Percentiles rank a stretch among this genome's conserved stretches.
phyloP scores from a whole-genome alignment of 2,329 filamentous ascomycete genomes.

The Emmonsiellopsis sp. region DNA sequence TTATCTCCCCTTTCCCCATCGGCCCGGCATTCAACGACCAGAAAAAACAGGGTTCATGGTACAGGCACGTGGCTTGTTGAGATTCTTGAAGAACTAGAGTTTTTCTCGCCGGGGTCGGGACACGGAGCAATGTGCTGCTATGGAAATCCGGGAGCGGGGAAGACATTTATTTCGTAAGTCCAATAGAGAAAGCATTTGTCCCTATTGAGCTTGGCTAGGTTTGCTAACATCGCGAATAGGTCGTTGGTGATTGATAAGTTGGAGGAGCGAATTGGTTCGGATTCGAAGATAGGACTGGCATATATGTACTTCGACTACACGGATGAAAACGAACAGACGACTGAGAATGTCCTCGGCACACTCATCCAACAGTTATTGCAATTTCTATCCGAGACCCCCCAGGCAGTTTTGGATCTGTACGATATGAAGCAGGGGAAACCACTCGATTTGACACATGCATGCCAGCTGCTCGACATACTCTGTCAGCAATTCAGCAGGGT shows the following conservation, averaged over 20 bases:
- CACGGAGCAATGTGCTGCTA: neutral
- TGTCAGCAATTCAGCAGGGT: constrained; percentile 4
- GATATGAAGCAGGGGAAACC: neutral
- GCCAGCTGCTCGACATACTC: neutral
- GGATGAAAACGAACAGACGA: constrained; percentile 9
- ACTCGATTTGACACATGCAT: neutral
- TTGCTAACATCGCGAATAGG: neutral
- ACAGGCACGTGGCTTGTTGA: neutral
- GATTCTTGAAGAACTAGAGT: neutral
- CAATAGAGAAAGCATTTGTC: neutral
- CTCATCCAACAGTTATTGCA: constrained; percentile 6
- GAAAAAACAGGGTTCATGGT: neutral
- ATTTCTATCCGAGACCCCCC: constrained; percentile 5
- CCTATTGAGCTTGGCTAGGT: too few relatives aligned
- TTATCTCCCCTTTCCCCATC: neutral
- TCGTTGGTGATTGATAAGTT: neutral
- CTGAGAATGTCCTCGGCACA: constrained; percentile 8
- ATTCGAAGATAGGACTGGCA: constrained; percentile 8
- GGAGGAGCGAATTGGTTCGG: neutral
- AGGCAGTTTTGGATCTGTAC: neutral
- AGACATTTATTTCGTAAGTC: neutral
- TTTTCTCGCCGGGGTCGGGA: too few relatives aligned
- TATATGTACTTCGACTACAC: constrained; percentile 11
- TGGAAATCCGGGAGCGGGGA: neutral
- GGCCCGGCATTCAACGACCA: neutral